Percentiles rank a stretch among this genome's conserved stretches.
These are phyloP conservation scores for Jacaranda mimosifolia DNA, from an alignment of 257 asterid species.

Conservation along the genomic window DNA sequence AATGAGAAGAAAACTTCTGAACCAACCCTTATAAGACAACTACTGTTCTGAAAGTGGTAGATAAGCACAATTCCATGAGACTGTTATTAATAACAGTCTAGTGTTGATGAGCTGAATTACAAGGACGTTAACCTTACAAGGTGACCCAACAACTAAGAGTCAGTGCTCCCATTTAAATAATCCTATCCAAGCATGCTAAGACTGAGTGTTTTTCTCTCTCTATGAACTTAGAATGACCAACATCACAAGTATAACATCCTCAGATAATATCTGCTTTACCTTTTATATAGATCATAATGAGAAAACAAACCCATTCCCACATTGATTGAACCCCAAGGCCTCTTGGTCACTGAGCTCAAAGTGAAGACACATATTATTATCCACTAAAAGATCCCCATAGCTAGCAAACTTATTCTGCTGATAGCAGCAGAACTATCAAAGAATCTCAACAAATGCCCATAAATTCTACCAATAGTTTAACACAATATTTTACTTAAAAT, in stretches of 20 bases:
- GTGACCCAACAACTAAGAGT: not conserved
- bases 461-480: not conserved
- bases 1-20: not conserved
- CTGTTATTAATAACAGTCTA: not conserved
- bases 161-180: not conserved
- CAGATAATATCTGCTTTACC: conserved; percentile 17
- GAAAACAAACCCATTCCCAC: not conserved
- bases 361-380: not conserved
- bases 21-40: not conserved
- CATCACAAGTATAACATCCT: not conserved
- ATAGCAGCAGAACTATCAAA: not conserved
- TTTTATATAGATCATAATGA: conserved; percentile 5
- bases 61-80: not conserved
- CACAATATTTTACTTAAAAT: not conserved
- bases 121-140: conserved; percentile 8
- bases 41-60: not conserved
- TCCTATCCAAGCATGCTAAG: not conserved
- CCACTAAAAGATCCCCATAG: conserved; percentile 10
- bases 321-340: conserved; percentile 13
- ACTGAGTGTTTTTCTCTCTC: not conserved
- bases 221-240: not conserved
- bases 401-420: not conserved
- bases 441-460: not conserved
- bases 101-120: not conserved
- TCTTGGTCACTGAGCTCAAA: not conserved